phyloP scores from a whole-genome alignment of 106 monocot species.

The Alisma plantagoaquatica region DNA sequence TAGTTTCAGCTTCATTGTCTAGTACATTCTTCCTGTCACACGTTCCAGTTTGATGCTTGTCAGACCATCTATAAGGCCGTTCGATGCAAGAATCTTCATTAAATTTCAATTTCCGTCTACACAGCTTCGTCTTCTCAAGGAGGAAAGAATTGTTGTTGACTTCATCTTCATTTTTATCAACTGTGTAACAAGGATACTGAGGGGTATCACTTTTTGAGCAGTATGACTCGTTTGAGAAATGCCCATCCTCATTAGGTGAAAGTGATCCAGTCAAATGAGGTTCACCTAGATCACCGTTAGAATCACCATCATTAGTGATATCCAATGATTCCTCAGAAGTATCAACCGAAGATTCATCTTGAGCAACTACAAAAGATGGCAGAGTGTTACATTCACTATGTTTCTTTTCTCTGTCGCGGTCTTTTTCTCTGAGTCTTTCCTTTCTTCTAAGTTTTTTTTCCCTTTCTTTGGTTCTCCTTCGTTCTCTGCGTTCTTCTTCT shows the following conservation, averaged over 20 bases:
- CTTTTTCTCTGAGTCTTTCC: conserved; percentile 80
- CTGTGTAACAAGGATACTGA: conserved; percentile 16
- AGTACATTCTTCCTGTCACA: not conserved
- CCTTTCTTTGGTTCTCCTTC: conserved; percentile 71
- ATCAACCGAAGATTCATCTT: conserved; percentile 22
- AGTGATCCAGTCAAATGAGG: not conserved
- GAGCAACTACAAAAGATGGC: not conserved
- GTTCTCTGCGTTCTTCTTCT: conserved; percentile 91
- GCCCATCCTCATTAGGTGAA: conserved; percentile 19
- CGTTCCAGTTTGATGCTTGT: conserved; percentile 5
- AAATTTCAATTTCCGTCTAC: conserved; percentile 41
- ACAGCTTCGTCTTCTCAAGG: conserved; percentile 60
- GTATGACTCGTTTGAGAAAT: conserved; percentile 5
- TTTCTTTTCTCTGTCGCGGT: conserved; percentile 47
- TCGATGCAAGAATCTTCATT: conserved; percentile 28
- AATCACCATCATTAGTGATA: conserved; percentile 26
- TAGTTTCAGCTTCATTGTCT: conserved; percentile 15
- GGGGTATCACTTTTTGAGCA: conserved; percentile 11
- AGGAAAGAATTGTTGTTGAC: conserved; percentile 31
- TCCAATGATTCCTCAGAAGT: conserved; percentile 20
- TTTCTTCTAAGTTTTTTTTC: conserved; percentile 88
- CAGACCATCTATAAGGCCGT: conserved; percentile 28
- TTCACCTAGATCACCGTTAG: conserved; percentile 34
- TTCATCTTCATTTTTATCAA: conserved; percentile 12
- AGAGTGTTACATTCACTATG: conserved; percentile 26